Percentiles rank a stretch among this genome's conserved stretches.
Evolutionary conservation across 2,329 filamentous ascomycete genomes (phyloP).

Genomic region (Ceratocystis colombiana): DNA sequence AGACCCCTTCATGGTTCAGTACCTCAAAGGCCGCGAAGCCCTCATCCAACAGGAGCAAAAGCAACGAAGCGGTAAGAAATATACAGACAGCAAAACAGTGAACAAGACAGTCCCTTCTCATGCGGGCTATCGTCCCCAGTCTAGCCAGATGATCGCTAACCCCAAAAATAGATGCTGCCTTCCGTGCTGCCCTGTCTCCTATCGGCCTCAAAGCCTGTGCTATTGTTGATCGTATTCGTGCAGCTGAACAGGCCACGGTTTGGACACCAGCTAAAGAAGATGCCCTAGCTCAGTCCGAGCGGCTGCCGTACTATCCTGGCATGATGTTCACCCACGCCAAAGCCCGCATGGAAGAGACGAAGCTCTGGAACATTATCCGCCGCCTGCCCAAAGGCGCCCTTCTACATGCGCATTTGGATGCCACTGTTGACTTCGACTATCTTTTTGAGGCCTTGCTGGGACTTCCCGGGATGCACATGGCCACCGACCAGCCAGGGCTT

Average conservation of each 20-base stretch:
- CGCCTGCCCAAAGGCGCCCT: conserved; percentile 82
- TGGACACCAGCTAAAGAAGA: conserved; percentile 71
- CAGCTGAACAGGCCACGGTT: conserved; percentile 61
- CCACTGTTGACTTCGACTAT: conserved; percentile 81
- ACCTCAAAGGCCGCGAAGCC: conserved; percentile 62
- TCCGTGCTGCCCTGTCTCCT: conserved; percentile 65
- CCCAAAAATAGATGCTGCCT: conserved; percentile 47
- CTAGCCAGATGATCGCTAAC: conserved; percentile 27
- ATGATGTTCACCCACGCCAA: conserved; percentile 91
- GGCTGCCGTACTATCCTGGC: conserved; percentile 64
- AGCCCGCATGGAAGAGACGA: conserved; percentile 72
- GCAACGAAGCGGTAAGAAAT: conserved; percentile 48
- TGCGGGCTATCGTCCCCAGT: not conserved
- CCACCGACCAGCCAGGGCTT: conserved; percentile 45
- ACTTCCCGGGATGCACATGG: conserved; percentile 65
- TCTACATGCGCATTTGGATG: conserved; percentile 79
- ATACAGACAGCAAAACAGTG: not conserved
- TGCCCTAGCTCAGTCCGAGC: conserved; percentile 49
- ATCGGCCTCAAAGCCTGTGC: conserved; percentile 66
- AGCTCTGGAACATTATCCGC: conserved; percentile 74
- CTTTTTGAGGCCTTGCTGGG: conserved; percentile 61
- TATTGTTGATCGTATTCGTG: conserved; percentile 70
- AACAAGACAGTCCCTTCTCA: not conserved
- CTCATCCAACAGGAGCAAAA: conserved; percentile 74
- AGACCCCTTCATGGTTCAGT: conserved; percentile 74